A percentile compares a stretch with the other conserved stretches of the same genome.
Conservation (phyloP, 2,329 filamentous ascomycete genomes). For the Xylaria sp. region DNA sequence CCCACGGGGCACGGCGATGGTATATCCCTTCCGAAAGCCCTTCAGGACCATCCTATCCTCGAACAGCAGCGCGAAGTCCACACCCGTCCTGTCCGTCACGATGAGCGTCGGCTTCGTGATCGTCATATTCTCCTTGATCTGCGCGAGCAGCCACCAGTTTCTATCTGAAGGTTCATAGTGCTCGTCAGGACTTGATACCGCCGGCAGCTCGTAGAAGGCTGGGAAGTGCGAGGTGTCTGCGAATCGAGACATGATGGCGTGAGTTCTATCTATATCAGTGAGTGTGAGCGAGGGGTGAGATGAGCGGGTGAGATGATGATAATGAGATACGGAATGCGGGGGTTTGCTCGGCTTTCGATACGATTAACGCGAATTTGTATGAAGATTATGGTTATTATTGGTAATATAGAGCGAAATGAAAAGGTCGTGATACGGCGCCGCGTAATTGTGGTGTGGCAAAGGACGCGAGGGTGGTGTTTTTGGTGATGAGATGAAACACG, state of each 20-base stretch:
- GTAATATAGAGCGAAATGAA: background rate
- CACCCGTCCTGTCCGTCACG: conserved; percentile 54
- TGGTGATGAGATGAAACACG: conserved; percentile 29
- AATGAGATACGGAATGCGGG: background rate
- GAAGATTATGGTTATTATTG: too few species aligned
- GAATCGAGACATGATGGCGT: conserved; percentile 25
- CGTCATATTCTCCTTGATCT: conserved; percentile 53
- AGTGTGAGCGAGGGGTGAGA: conserved; percentile 7
- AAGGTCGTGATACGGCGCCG: background rate
- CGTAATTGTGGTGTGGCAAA: too few species aligned
- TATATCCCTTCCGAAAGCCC: conserved; percentile 55
- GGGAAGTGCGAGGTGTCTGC: conserved; percentile 28
- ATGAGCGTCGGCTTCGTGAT: conserved; percentile 63
- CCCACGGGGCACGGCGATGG: conserved; percentile 54
- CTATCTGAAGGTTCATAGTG: conserved; percentile 11
- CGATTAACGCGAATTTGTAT: background rate
- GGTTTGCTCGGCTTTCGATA: background rate
- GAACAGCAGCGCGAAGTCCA: conserved; percentile 60
- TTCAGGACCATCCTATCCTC: conserved; percentile 53
- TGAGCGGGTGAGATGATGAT: background rate
- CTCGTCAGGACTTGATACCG: background rate
- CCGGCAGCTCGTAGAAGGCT: conserved; percentile 39
- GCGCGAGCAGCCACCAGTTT: conserved; percentile 50
- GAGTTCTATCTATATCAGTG: background rate
- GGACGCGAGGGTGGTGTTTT: background rate